A percentile compares a stretch with the other conserved stretches of the same genome.
Conservation (phyloP, 2,329 filamentous ascomycete genomes). For the Allantophomopsis cytisporea region DNA sequence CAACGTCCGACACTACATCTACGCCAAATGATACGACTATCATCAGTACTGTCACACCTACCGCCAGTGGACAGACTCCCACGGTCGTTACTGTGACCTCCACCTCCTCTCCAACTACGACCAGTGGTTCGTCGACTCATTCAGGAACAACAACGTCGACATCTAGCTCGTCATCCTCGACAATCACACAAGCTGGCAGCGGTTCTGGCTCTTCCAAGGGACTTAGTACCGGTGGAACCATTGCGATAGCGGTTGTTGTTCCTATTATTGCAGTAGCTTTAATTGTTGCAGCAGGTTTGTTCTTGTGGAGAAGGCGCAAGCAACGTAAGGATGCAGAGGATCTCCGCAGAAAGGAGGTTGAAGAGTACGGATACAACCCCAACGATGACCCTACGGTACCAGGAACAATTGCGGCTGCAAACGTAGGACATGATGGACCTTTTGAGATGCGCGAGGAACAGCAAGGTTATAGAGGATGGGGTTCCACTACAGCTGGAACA, state of each 20-base stretch:
- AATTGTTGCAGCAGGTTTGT: conserved; percentile 62
- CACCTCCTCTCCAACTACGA: conserved; percentile 2
- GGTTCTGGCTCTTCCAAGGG: conserved; percentile 6
- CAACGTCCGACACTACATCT: conserved; percentile 1
- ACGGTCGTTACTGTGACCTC: conserved; percentile 1
- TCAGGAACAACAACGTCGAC: background rate
- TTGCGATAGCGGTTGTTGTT: conserved; percentile 86
- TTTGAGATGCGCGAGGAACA: conserved; percentile 71
- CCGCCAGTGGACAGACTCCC: background rate
- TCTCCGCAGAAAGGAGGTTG: conserved; percentile 84
- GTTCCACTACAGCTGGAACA: conserved; percentile 57
- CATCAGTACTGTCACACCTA: conserved; percentile 6
- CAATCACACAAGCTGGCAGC: conserved; percentile 8
- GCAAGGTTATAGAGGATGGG: conserved; percentile 88
- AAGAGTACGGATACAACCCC: conserved; percentile 97
- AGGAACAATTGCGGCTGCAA: conserved; percentile 24
- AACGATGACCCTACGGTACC: conserved; percentile 81
- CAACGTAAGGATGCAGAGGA: conserved; percentile 75
- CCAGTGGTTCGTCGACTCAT: conserved; percentile 4
- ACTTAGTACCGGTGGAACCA: conserved; percentile 52
- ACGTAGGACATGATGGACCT: conserved; percentile 31
- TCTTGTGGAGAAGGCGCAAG: conserved; percentile 82
- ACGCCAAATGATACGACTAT: background rate
- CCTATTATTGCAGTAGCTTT: conserved; percentile 81
- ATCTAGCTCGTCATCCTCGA: conserved; percentile 11